These are phyloP conservation scores for Fusarium duplospermum DNA, from an alignment of 2,329 filamentous ascomycete genomes.

Conservation along the genomic window DNA sequence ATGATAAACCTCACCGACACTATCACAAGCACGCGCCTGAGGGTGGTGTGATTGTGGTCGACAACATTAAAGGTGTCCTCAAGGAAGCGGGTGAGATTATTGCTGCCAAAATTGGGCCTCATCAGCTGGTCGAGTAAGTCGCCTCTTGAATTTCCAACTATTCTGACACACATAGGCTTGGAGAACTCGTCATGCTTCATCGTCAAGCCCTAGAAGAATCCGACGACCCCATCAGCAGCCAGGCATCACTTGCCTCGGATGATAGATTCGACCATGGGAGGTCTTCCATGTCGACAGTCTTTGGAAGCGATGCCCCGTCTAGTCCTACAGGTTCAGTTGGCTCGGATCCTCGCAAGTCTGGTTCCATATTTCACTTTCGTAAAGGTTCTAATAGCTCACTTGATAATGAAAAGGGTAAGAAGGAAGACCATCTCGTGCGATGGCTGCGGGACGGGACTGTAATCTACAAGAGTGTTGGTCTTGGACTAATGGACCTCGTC, in stretches of 20 bases:
- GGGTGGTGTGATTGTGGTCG: slow-evolving; percentile 76
- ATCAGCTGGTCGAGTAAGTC: slow-evolving; percentile 82
- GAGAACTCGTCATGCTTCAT: slow-evolving; percentile 78
- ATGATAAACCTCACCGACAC: slow-evolving; percentile 62
- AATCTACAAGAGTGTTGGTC: slow-evolving; percentile 75
- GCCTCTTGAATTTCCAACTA: not conserved
- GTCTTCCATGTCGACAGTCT: slow-evolving; percentile 56
- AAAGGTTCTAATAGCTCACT: slow-evolving; percentile 44
- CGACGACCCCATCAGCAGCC: slow-evolving; percentile 48
- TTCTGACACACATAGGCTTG: slow-evolving; percentile 63
- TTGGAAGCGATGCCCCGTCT: slow-evolving; percentile 42
- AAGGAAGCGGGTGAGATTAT: slow-evolving; percentile 90
- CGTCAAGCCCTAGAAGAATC: slow-evolving; percentile 56
- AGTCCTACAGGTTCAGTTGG: slow-evolving; percentile 49
- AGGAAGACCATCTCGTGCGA: slow-evolving; percentile 61
- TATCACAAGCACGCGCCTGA: slow-evolving; percentile 75
- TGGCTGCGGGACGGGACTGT: slow-evolving; percentile 74
- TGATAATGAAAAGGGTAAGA: slow-evolving; percentile 54
- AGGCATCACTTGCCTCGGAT: slow-evolving; percentile 46
- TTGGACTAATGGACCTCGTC: slow-evolving; percentile 74
- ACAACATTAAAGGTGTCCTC: slow-evolving; percentile 82
- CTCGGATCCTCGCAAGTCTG: slow-evolving; percentile 47
- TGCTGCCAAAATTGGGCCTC: slow-evolving; percentile 76
- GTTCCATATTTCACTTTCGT: slow-evolving; percentile 49
- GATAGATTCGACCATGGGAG: slow-evolving; percentile 51